Evolutionary conservation across 108 stramenopile species (phyloP).

Genomic region (Tribonema minus): DNA sequence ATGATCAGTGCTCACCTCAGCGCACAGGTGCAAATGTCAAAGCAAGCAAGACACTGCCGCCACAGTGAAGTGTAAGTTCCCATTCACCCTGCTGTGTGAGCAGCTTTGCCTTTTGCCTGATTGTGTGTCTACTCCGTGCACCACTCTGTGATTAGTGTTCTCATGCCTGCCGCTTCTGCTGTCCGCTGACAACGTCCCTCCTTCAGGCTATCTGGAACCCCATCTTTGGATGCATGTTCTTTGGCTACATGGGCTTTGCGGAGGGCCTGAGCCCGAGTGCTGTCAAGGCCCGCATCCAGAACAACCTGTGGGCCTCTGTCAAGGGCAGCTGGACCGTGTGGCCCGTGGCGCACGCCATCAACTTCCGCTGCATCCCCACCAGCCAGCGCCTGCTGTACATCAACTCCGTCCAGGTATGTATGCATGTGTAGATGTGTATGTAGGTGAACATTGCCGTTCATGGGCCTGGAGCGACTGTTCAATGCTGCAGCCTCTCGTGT

Average conservation of each 20-base stretch:
- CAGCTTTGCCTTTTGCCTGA: no score
- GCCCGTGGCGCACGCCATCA: constrained; percentile 78
- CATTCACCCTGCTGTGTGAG: no score
- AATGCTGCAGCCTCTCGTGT: no score
- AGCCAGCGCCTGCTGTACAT: constrained; percentile 88
- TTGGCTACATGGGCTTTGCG: constrained; percentile 78
- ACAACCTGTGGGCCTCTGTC: constrained; percentile 81
- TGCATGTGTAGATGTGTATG: not conserved
- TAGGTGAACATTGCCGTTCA: not conserved
- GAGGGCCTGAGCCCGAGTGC: constrained; percentile 77
- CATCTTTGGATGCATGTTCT: constrained; percentile 90
- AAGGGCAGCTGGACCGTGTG: constrained; percentile 66
- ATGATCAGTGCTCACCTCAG: no score
- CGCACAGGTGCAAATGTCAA: no score
- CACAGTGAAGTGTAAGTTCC: no score
- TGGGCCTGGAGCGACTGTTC: no score
- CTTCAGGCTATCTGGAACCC: constrained; percentile 91
- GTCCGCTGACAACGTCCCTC: no score
- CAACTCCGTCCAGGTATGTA: constrained; percentile 76
- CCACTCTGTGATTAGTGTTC: no score
- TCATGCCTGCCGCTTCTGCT: no score
- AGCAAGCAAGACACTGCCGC: no score
- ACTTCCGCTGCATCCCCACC: constrained; percentile 89
- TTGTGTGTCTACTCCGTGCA: no score
- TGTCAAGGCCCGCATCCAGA: constrained; percentile 76